phyloP scores from a whole-genome alignment of 768 basidiomycete genomes.

The Favolaschia claudopus region DNA sequence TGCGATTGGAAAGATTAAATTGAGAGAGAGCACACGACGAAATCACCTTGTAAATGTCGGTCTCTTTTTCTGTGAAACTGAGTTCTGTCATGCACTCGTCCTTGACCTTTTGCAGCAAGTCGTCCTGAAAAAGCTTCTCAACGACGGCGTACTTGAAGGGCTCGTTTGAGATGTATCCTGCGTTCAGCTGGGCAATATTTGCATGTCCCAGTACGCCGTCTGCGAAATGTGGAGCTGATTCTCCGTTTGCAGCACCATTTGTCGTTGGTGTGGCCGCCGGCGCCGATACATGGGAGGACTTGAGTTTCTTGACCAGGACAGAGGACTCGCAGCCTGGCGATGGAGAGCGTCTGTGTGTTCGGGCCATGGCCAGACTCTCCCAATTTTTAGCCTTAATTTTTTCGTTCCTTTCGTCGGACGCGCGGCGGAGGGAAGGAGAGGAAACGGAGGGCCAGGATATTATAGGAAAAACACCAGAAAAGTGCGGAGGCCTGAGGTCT shows the following conservation, averaged over 20 bases:
- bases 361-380: slow-evolving; percentile 32
- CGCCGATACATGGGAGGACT: slow-evolving; percentile 35
- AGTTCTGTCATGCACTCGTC: slow-evolving; percentile 84
- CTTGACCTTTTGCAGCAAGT: slow-evolving; percentile 80
- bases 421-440: background rate
- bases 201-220: slow-evolving; percentile 63
- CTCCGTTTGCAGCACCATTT: slow-evolving; percentile 28
- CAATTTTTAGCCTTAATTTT: no score
- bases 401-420: background rate
- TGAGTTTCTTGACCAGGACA: slow-evolving; percentile 35
- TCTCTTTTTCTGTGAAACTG: slow-evolving; percentile 92
- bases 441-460: background rate
- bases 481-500: background rate
- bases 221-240: slow-evolving; percentile 54
- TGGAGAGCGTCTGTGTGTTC: slow-evolving; percentile 36
- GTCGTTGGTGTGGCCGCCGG: background rate
- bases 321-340: slow-evolving; percentile 30
- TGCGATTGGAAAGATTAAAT: slow-evolving; percentile 10
- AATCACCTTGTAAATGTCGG: slow-evolving; percentile 96
- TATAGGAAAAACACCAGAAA: background rate
- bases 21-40: slow-evolving; percentile 6
- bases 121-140: slow-evolving; percentile 84
- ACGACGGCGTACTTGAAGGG: slow-evolving; percentile 89
- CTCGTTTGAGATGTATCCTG: slow-evolving; percentile 60
- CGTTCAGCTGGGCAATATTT: slow-evolving; percentile 61